These are phyloP conservation scores for Plasmodium adleri DNA, from an alignment of 169 alveolate species.

Conservation along the genomic window DNA sequence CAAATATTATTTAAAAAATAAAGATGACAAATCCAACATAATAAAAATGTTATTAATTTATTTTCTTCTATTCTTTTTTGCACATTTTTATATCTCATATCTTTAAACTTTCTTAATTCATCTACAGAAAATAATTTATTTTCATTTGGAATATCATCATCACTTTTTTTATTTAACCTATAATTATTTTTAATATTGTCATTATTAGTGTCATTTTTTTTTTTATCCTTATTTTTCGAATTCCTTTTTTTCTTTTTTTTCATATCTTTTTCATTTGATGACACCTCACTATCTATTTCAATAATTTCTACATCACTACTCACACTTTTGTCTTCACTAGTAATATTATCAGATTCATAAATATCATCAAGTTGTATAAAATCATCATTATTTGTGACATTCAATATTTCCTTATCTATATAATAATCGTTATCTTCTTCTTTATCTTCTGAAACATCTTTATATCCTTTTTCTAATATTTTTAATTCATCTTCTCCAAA, in stretches of 20 bases:
- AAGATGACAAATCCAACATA: conserved; percentile 56
- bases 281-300: background rate
- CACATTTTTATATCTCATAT: conserved; percentile 17
- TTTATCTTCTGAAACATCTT: background rate
- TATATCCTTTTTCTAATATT: conserved; percentile 31
- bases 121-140: background rate
- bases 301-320: conserved; percentile 37
- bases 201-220: background rate
- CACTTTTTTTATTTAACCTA: background rate
- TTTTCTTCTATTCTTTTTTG: conserved; percentile 61
- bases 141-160: background rate
- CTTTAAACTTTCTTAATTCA: conserved; percentile 1
- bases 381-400: conserved; percentile 8
- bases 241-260: background rate
- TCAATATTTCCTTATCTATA: background rate
- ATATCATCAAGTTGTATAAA: conserved; percentile 36
- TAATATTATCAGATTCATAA: background rate
- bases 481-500: conserved; percentile 63
- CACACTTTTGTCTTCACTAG: background rate
- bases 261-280: background rate
- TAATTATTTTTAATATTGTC: no score
- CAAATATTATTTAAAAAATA: conserved; percentile 40
- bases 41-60: conserved; percentile 22
- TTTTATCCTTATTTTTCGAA: background rate
- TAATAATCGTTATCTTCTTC: conserved; percentile 3